These are phyloP conservation scores for Fusarium sp. DNA, from an alignment of 2,329 filamentous ascomycete genomes.

Conservation along the genomic window DNA sequence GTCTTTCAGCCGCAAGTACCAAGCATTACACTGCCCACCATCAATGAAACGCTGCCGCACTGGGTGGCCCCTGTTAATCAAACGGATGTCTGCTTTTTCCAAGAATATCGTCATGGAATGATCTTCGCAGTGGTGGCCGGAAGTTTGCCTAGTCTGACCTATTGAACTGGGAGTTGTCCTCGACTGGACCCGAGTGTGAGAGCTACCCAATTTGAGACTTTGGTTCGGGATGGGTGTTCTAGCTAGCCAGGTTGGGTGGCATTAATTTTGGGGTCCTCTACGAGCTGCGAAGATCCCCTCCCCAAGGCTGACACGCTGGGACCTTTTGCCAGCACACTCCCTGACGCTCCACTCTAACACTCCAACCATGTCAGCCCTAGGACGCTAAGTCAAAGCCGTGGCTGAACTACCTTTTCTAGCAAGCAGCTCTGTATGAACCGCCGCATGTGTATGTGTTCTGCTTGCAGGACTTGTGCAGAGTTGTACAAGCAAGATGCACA, in stretches of 20 bases:
- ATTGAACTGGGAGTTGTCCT: conserved; percentile 19
- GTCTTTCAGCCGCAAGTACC: background rate
- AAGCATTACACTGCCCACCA: background rate
- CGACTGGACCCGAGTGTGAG: conserved; percentile 10
- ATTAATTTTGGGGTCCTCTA: conserved; percentile 32
- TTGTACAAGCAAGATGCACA: conserved; percentile 36
- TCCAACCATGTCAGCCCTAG: conserved; percentile 47
- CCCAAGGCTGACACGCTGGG: conserved; percentile 34
- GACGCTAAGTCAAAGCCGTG: conserved; percentile 35
- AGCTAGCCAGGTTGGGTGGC: conserved; percentile 31
- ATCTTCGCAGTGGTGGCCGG: conserved; percentile 31
- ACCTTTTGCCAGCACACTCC: conserved; percentile 12
- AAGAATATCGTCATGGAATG: conserved; percentile 29
- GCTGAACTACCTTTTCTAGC: conserved; percentile 14
- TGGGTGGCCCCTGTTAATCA: background rate
- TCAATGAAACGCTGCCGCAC: background rate
- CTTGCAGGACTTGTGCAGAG: conserved; percentile 13
- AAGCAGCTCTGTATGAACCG: conserved; percentile 1
- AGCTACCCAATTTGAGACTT: conserved; percentile 19
- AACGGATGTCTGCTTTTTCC: conserved; percentile 12
- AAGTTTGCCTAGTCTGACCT: conserved; percentile 33
- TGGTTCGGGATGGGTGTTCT: background rate
- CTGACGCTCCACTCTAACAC: conserved; percentile 26
- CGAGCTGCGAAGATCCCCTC: conserved; percentile 12
- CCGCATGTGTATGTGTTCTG: conserved; percentile 3